Evolutionary conservation across 305 asterid genomes (phyloP), one percentile per base, ranked within the genome.

Genomic region (Coffea humblotiana): DNA sequence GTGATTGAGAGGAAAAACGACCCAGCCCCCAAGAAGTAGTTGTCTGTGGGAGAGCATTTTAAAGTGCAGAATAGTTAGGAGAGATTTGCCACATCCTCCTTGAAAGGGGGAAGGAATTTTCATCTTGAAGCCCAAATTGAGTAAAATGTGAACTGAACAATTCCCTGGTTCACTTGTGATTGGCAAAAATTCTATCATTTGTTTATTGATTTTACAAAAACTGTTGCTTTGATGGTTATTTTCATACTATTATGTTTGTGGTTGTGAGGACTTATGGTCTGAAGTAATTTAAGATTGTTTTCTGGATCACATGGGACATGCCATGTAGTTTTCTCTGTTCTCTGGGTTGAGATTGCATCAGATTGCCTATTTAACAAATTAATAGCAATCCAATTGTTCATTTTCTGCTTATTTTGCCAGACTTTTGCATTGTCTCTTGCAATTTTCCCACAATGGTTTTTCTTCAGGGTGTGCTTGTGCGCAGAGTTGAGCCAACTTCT

Each of bases 401-500:
- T 68, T 67, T 51, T 66, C 14, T 65, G 40, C 51, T 52, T 29
- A 29, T 19, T 68, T 29, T 2, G 27, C 27, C 16, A 67, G 47
- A 27, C n/a, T 29, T 49, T 45, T 32, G 8, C 12, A 32, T 58
- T 61, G 48, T 15, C 40, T 18, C 72, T 85, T 73, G 78, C 77
- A 23, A 43, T 58, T 23, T 23, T 61, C 74, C 71, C 58, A 63
- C 4, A 74, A 25, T 71, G 19, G 15, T 82, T 71, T 76, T 79
- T 67, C 75, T 86, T 78, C 89, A 96, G 99, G 99, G 99, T 71
- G 93, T 94, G 72, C 97, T 94, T 71, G 97, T 96, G 74, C 91
- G 98, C 54, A 90, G 83, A 87, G 91, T 96, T 65, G 99, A 94
- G 87, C 97, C 97, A 77, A 92, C 99, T 85, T 89, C 98, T 78